phyloP scores from a whole-genome alignment of 2,329 filamentous ascomycete genomes.

The Incumbomyces lentus region DNA sequence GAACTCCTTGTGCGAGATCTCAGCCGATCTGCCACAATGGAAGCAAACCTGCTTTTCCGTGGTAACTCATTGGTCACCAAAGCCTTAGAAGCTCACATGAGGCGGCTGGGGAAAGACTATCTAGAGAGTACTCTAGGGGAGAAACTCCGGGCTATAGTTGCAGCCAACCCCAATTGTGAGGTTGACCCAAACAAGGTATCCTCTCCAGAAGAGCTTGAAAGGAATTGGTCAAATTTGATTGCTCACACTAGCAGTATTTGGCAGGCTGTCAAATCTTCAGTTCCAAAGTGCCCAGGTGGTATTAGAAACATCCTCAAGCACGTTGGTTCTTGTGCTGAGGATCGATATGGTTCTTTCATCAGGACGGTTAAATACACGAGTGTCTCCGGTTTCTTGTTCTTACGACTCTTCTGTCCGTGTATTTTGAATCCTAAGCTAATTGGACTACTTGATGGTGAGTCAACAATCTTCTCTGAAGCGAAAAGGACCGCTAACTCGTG shows the following conservation, averaged over 20 bases:
- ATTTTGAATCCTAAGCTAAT: conserved; percentile 92
- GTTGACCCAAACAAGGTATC: conserved; percentile 76
- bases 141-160: conserved; percentile 80
- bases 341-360: conserved; percentile 86
- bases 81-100: conserved; percentile 90
- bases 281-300: conserved; percentile 65
- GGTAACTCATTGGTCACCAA: conserved; percentile 93
- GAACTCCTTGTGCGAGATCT: conserved; percentile 54
- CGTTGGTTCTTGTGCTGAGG: conserved; percentile 82
- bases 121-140: conserved; percentile 77
- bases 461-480: conserved; percentile 5
- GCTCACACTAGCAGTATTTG: conserved; percentile 72
- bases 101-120: conserved; percentile 83
- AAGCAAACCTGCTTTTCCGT: conserved; percentile 89
- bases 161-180: conserved; percentile 83
- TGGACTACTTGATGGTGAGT: conserved; percentile 61
- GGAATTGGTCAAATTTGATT: conserved; percentile 73
- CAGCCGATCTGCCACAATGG: conserved; percentile 55
- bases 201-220: conserved; percentile 59
- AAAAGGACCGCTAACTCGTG: conserved; percentile 18
- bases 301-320: conserved; percentile 80
- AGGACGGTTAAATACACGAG: conserved; percentile 86
- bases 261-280: conserved; percentile 70
- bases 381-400: conserved; percentile 86
- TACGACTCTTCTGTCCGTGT: conserved; percentile 93